Evolutionary conservation across 139 green algal genomes (phyloP), one percentile per base, ranked within the genome.

Genomic region (Deuterostichococcus epilithicus): DNA sequence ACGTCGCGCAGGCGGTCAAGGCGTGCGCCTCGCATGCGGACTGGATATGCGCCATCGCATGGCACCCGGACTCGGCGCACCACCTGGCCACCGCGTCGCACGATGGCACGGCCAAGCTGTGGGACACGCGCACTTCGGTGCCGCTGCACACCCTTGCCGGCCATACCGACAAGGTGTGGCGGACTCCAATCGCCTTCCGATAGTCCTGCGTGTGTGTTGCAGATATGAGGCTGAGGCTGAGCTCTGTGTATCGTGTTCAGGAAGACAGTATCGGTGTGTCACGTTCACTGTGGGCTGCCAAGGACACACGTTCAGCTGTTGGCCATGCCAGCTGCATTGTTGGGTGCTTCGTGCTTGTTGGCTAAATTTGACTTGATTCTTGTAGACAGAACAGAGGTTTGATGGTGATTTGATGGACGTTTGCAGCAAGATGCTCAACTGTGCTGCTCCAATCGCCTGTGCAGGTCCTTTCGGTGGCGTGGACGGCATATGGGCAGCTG

Each of bases 1-100:
- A n/a, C n/a, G n/a, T n/a, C n/a, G n/a, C n/a, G 68, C 78, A 83
- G 78, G 68, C 82, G 0, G 69, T 90, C 0, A 83, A 84, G 44
- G 70, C 77, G 0, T 81, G 81, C 26, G 39, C 63, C 15, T 89
- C 83, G 0, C 91, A 96, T 73, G 81, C 74, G 25, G 82, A 82
- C 38, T 97, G 93, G 90, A 86, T 98, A 22, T 76, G 78, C 1
- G 74, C 58, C 2, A 66, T 97, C 1, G 79, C 84, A 0, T 97
- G 92, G 91, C 80, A 88, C 68, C 85, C 87, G 1, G 33, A 33
- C 10, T 91, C 79, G 28, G 73, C 79, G 39, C 75, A 94, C 77
- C 90, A 95, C 35, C 42, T 98, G 13, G 82, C 83, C 0, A 91
- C 86, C 0, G 81, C 78, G 5, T 90, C 85, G 0, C 80, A 87